Conservation (phyloP, 129 eudicot species). For the Silybum marianum region DNA sequence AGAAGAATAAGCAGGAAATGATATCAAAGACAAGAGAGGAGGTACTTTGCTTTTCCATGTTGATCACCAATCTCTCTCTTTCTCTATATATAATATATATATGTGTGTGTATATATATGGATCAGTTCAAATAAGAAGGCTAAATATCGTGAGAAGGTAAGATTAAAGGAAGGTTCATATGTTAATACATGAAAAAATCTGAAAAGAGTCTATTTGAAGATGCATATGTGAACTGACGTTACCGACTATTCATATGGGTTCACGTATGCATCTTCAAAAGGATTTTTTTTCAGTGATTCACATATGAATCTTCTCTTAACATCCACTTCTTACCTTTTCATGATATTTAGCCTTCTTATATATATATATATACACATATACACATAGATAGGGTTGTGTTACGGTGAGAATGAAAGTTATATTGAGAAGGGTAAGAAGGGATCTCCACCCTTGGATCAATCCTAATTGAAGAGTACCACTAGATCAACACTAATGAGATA, state of each 20-base stretch:
- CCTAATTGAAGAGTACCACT: no score
- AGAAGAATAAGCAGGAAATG: slow-evolving; percentile 52
- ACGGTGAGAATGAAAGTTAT: no score
- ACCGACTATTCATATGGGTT: not conserved
- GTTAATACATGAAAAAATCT: not conserved
- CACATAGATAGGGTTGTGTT: no score
- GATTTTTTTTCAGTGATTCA: not conserved
- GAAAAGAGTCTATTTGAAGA: not conserved
- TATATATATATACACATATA: no score
- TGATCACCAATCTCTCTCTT: not conserved
- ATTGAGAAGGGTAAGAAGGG: no score
- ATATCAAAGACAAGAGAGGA: slow-evolving; percentile 67
- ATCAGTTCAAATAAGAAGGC: not conserved
- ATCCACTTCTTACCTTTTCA: not conserved
- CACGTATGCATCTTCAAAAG: not conserved
- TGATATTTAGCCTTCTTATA: not conserved
- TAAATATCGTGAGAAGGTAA: not conserved
- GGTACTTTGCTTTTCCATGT: slow-evolving; percentile 37
- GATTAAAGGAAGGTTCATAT: not conserved
- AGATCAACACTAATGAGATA: no score
- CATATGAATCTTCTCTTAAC: not conserved
- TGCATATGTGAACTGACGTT: not conserved
- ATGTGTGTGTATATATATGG: no score
- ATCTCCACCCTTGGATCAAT: no score
- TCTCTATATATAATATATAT: not conserved